Evolutionary conservation across 306 rosid genomes (phyloP).

Genomic region (Fragaria nilgerrensis): DNA sequence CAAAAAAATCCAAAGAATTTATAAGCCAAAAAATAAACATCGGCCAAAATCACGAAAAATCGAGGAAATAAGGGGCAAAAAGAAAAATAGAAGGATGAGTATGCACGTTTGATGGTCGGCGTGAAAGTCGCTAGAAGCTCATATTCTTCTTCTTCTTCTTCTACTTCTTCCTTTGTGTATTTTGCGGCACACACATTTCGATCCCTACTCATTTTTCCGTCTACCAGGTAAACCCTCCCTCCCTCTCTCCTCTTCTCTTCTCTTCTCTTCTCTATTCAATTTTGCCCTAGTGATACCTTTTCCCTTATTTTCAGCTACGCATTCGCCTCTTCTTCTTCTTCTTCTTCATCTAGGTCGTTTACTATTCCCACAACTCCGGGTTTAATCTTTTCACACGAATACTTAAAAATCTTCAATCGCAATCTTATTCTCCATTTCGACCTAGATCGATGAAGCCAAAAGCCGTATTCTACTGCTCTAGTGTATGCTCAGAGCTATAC

Average conservation of each 20-base stretch:
- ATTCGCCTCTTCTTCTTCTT: not conserved
- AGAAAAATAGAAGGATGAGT: not conserved
- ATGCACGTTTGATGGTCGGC: constrained; percentile 28
- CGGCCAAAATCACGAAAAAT: too few species aligned
- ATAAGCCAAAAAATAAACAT: too few species aligned
- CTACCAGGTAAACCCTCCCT: constrained; percentile 2
- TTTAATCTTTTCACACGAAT: not conserved
- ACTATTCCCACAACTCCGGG: not conserved
- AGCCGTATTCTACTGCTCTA: not conserved
- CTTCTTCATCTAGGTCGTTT: not conserved
- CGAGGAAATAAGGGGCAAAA: too few species aligned
- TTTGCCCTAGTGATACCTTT: not conserved
- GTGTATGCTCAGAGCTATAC: not conserved
- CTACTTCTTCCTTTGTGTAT: constrained; percentile 3
- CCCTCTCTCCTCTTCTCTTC: not conserved
- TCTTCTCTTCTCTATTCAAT: not conserved
- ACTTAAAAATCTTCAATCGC: not conserved
- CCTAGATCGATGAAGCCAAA: not conserved
- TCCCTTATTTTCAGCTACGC: not conserved
- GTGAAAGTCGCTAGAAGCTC: constrained; percentile 21
- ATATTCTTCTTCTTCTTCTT: constrained; percentile 3
- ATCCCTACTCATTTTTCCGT: constrained; percentile 8
- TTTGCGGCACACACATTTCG: not conserved
- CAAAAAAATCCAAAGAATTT: too few species aligned
- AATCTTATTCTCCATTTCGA: not conserved